These are phyloP conservation scores for Pulveroboletus frians DNA, from an alignment of 768 basidiomycete genomes.

Conservation along the genomic window DNA sequence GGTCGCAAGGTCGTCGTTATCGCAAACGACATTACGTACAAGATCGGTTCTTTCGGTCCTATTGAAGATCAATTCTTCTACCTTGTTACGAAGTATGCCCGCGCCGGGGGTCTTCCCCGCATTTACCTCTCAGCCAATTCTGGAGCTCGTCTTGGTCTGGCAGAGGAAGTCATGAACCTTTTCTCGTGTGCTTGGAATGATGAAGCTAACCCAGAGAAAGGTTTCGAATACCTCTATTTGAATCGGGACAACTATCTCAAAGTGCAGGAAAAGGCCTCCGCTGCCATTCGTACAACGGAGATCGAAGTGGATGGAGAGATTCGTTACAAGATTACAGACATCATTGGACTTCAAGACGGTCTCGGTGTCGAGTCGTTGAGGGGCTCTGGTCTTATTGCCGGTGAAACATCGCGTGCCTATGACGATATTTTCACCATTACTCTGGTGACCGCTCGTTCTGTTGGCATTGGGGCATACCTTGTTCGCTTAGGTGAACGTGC, in stretches of 20 bases:
- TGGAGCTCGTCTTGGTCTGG: conserved; percentile 92
- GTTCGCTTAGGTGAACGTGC: conserved; percentile 97
- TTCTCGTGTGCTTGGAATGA: conserved; percentile 94
- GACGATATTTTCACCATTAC: conserved; percentile 99
- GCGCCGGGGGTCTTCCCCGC: conserved; percentile 81
- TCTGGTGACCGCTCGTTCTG: conserved; percentile 95
- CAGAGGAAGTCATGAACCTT: conserved; percentile 82
- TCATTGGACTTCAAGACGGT: conserved; percentile 96
- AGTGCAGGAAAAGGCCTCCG: conserved; percentile 78
- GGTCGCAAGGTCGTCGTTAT: conserved; percentile 87
- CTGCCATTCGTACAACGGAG: conserved; percentile 76
- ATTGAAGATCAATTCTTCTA: conserved; percentile 95
- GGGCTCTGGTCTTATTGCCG: conserved; percentile 97
- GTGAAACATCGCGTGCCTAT: conserved; percentile 96
- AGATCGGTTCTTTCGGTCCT: conserved; percentile 97
- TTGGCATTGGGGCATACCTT: conserved; percentile 98
- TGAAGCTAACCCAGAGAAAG: conserved; percentile 80
- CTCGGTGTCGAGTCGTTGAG: conserved; percentile 93
- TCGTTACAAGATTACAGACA: conserved; percentile 91
- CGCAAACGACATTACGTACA: conserved; percentile 98
- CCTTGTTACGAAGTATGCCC: conserved; percentile 90
- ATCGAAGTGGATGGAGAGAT: conserved; percentile 82
- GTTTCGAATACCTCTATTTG: conserved; percentile 92
- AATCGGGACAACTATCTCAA: conserved; percentile 88
- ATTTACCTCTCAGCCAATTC: conserved; percentile 99